These are phyloP conservation scores for Kodamaea arcana DNA, from an alignment of 1,139 yeast genomes.

Conservation along the genomic window DNA sequence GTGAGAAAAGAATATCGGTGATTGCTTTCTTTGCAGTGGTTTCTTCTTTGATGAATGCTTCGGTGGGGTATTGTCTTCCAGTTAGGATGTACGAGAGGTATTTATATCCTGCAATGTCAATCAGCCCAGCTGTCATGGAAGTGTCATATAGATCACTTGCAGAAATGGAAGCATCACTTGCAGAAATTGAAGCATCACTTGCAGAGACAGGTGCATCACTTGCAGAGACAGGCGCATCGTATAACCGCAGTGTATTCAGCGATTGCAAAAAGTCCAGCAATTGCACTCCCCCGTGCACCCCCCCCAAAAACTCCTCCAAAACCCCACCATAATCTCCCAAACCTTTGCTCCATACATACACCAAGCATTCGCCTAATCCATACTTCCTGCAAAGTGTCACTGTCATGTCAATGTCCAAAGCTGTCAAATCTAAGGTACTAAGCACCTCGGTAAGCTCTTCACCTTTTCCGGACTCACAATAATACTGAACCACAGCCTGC, in stretches of 20 bases:
- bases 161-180: background rate
- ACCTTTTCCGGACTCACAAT: constrained; percentile 38
- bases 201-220: background rate
- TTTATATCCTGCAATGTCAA: constrained; percentile 34
- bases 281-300: constrained; percentile 10
- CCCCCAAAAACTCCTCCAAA: constrained; percentile 49
- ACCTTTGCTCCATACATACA: constrained; percentile 65
- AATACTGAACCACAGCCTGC: constrained; percentile 52
- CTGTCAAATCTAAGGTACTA: constrained; percentile 57
- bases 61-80: constrained; percentile 78
- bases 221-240: background rate
- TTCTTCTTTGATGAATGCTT: constrained; percentile 34
- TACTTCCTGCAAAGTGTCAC: constrained; percentile 54
- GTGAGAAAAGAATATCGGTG: constrained; percentile 50
- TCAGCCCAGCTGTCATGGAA: background rate
- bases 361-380: constrained; percentile 54
- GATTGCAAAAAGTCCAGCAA: too few species aligned
- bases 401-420: constrained; percentile 73
- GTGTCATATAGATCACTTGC: background rate
- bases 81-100: constrained; percentile 69
- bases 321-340: constrained; percentile 69
- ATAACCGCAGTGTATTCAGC: background rate
- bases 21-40: constrained; percentile 43
- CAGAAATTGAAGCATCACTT: constrained; percentile 2
- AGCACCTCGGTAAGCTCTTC: constrained; percentile 58